phyloP scores from a whole-genome alignment of 2,329 filamentous ascomycete species.

The Cytospora mali region DNA sequence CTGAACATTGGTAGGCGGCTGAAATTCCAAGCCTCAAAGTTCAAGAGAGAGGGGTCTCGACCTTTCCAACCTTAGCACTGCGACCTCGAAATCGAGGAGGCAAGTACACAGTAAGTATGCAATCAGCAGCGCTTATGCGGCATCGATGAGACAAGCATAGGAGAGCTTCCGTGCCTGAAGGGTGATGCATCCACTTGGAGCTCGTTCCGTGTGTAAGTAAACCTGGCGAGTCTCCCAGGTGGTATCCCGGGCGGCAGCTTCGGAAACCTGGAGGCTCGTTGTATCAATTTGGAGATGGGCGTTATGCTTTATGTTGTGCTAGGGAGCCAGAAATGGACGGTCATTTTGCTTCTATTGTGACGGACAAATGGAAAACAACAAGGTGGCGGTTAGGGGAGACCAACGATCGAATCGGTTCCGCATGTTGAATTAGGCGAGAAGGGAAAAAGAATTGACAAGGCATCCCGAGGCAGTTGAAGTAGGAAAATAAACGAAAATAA shows the following conservation, averaged over 20 bases:
- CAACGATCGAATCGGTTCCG: no score
- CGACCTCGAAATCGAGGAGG: slow-evolving; percentile 15
- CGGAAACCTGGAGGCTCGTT: background rate
- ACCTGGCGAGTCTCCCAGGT: background rate
- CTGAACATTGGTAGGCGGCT: background rate
- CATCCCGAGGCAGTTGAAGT: no score
- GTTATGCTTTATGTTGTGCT: background rate
- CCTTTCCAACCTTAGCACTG: slow-evolving; percentile 19
- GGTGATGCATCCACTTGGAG: slow-evolving; percentile 5
- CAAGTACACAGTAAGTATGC: slow-evolving; percentile 23
- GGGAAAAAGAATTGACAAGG: no score
- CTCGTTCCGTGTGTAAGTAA: background rate
- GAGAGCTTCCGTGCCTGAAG: slow-evolving; percentile 18
- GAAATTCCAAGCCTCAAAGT: slow-evolving; percentile 2
- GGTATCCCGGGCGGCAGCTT: background rate
- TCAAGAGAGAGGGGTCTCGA: slow-evolving; percentile 4
- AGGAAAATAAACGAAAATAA: no score
- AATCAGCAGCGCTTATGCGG: slow-evolving; percentile 10
- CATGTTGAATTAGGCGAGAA: no score
- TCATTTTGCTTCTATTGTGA: background rate
- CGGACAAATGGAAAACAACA: background rate
- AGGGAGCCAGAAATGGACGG: background rate
- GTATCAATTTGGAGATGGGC: background rate
- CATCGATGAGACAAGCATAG: slow-evolving; percentile 25
- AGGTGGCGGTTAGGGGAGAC: background rate